Base-by-base conservation (phyloP, 768 basidiomycete genomes). In the Mrakia frigida region DNA sequence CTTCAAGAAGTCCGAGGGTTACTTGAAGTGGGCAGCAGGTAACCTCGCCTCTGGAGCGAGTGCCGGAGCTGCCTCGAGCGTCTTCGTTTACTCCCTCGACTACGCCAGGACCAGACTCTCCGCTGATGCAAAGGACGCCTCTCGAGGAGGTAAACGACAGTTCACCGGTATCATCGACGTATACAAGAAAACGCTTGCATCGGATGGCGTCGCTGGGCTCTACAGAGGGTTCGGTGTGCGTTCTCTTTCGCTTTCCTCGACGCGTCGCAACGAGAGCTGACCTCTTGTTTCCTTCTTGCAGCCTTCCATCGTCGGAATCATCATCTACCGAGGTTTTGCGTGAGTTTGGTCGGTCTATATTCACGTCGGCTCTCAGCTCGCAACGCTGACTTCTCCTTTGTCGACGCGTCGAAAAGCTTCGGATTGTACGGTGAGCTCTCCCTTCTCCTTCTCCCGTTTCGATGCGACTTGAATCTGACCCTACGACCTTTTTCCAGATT, bases 11-110 rank as follows among this genome's bases (percentile, higher is more conserved):
- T 78, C 77, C 63, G 96, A 98, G 0, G 95, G 95, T 76, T 99
- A 98, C 88, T 94, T 92, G 91, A 92, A 83, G 84, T 99, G 95
- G 95, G 96, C 98, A 84, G 93, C 86, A 86, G 97, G 97, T 82
- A 99, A 73, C 75, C 73, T 74, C 79, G 92, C 92, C 70, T 94
- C 94, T 80, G 97, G 97, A 92, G 94, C 92, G 89, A 95, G 92
- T 81, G 97, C 97, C 84, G 97, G 97, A 90, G 97, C 97, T 77
- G 92, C 94, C 18, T 98, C 96, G 33, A 87, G 98, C 75, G 91
- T 99, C 84, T 99, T 99, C 86, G 97, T 98, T 85, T 99, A 99
- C 90, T 99, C 97, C 53, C 91, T 98, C 79, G 97, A 98, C 82
- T 99, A 95, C 83, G 96, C 97, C 79, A 94, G 97, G 91, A 99